A percentile compares a stretch with the other conserved stretches of the same genome.
These are phyloP conservation scores for Leishmania major DNA, from an alignment of 208 protist species.

Conservation along the genomic window DNA sequence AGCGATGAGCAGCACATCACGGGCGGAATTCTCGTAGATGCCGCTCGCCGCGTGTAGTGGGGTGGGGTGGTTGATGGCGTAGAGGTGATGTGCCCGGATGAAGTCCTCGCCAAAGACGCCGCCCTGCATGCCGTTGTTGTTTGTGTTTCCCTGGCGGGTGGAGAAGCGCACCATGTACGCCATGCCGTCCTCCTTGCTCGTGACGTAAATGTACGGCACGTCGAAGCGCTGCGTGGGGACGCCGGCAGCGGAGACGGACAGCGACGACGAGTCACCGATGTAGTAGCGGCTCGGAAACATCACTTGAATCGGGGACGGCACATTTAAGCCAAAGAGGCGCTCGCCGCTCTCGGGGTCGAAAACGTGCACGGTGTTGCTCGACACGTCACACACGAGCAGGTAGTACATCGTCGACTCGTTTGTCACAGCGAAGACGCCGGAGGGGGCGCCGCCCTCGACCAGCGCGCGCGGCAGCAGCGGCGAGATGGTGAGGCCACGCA, in stretches of 20 bases:
- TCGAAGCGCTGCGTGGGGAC: conserved; percentile 40
- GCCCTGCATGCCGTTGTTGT: conserved; percentile 32
- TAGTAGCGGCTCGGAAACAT: conserved; percentile 67
- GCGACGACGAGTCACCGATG: conserved; percentile 6
- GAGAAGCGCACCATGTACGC: conserved; percentile 78
- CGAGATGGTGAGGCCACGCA: conserved; percentile 82
- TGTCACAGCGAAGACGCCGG: conserved; percentile 53
- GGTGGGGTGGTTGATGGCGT: conserved; percentile 46
- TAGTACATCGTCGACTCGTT: conserved; percentile 65
- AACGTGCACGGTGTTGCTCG: conserved; percentile 70
- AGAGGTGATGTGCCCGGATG: conserved; percentile 38
- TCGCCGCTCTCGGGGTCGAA: conserved; percentile 75
- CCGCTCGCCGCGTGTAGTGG: conserved; percentile 72
- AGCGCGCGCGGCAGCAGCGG: conserved; percentile 69
- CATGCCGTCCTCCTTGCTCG: conserved; percentile 87
- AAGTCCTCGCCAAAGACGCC: conserved; percentile 32
- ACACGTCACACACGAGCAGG: conserved; percentile 80
- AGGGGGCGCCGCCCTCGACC: conserved; percentile 56
- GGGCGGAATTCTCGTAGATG: conserved; percentile 83
- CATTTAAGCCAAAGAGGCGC: conserved; percentile 66
- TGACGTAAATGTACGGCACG: conserved; percentile 84
- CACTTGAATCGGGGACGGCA: conserved; percentile 88
- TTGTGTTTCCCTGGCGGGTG: conserved; percentile 18
- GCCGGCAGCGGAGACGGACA: conserved; percentile 12
- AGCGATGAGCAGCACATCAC: conserved; percentile 73